Conservation (phyloP, 2,329 filamentous ascomycete genomes). For the Tolypocladium capitatum region DNA sequence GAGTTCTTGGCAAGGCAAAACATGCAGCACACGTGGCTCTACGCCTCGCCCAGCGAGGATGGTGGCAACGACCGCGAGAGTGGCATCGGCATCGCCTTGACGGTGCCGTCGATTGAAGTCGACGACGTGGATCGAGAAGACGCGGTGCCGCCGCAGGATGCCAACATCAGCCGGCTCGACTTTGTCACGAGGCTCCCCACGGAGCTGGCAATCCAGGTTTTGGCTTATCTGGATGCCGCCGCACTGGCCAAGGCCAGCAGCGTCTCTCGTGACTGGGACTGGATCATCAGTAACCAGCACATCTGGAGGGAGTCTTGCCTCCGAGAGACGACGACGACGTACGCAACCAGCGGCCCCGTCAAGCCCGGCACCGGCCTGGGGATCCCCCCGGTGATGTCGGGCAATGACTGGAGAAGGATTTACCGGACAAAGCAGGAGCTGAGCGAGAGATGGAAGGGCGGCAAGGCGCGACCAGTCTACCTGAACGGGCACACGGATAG, state of each 20-base stretch:
- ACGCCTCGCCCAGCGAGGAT: conserved; percentile 27
- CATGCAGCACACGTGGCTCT: conserved; percentile 28
- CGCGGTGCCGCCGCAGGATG: conserved; percentile 18
- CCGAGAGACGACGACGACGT: conserved; percentile 45
- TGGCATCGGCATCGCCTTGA: conserved; percentile 47
- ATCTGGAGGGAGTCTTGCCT: conserved; percentile 53
- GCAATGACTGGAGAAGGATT: conserved; percentile 75
- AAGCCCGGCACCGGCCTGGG: conserved; percentile 42
- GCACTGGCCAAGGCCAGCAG: conserved; percentile 33
- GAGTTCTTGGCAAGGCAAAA: conserved; percentile 27
- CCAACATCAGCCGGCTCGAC: conserved; percentile 39
- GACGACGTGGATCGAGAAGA: conserved; percentile 21
- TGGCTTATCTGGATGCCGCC: conserved; percentile 40
- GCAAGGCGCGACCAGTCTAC: conserved; percentile 71
- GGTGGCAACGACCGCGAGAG: conserved; percentile 44
- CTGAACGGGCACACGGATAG: conserved; percentile 89
- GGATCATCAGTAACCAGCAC: conserved; percentile 36
- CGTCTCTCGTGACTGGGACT: conserved; percentile 39
- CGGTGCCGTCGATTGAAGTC: conserved; percentile 25
- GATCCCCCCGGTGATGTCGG: conserved; percentile 39
- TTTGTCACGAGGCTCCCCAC: conserved; percentile 42
- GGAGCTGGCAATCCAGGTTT: conserved; percentile 46
- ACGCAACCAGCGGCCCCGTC: conserved; percentile 41
- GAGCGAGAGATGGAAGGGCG: conserved; percentile 65
- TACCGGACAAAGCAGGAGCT: conserved; percentile 67